A percentile compares a stretch with the other conserved stretches of the same genome.
Evolutionary conservation across 768 basidiomycete genomes (phyloP).

Genomic region (Mrakia frigida): DNA sequence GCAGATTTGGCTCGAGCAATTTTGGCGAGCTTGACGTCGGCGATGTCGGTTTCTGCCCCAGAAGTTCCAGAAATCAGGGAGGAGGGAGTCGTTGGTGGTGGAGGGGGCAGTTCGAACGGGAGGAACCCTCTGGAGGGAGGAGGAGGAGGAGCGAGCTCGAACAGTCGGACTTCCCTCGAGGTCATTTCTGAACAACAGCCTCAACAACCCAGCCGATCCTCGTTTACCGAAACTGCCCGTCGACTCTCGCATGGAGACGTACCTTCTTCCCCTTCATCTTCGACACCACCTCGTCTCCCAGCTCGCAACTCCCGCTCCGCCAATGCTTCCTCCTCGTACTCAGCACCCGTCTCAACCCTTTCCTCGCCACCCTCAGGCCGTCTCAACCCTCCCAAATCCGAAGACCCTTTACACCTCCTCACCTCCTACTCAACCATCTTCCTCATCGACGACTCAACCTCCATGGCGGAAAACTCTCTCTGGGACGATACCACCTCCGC

Average conservation of each 20-base stretch:
- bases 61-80: not conserved
- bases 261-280: not conserved
- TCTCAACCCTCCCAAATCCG: not conserved
- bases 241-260: not conserved
- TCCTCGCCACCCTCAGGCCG: not conserved
- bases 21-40: conserved; percentile 5
- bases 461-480: conserved; percentile 11
- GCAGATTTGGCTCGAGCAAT: conserved; percentile 21
- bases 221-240: not conserved
- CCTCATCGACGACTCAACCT: conserved; percentile 25
- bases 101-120: not conserved
- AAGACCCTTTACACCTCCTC: conserved; percentile 23
- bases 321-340: not conserved
- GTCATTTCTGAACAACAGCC: not conserved
- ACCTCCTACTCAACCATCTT: conserved; percentile 10
- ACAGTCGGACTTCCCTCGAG: not conserved
- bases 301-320: not conserved
- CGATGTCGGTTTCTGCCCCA: not conserved
- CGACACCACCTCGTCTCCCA: not conserved
- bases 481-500: conserved; percentile 12
- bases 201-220: not conserved
- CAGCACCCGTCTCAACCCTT: not conserved
- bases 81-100: not conserved
- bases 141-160: not conserved
- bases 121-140: not conserved